Percentiles rank a stretch among this genome's conserved stretches.
phyloP scores from a whole-genome alignment of 2,329 filamentous ascomycete genomes.

The Neocucurbitaria cava region DNA sequence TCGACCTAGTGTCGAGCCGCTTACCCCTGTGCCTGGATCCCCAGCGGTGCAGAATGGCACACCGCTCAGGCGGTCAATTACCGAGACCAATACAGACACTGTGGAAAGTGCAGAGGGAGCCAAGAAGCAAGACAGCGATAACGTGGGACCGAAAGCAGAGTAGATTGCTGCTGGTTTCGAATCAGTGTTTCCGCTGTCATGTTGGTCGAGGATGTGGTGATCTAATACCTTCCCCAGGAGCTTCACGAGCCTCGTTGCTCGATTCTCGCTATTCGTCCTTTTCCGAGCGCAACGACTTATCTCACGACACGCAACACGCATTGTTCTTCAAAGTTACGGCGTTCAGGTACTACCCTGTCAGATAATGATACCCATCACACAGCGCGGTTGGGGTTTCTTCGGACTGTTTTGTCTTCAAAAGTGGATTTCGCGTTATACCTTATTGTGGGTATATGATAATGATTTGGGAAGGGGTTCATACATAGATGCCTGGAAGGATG shows the following conservation, averaged over 20 bases:
- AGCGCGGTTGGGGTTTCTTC: constrained; percentile 15
- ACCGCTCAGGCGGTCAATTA: constrained; percentile 23
- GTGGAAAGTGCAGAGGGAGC: constrained; percentile 13
- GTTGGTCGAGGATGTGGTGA: neutral
- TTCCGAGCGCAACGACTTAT: neutral
- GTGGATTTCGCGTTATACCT: constrained; percentile 3
- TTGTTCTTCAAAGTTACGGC: neutral
- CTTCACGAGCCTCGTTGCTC: too few species aligned
- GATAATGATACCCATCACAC: constrained; percentile 12
- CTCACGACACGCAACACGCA: neutral
- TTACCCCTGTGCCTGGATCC: constrained; percentile 45
- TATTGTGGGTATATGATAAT: neutral
- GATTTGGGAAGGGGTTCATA: neutral
- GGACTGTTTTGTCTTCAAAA: constrained; percentile 5
- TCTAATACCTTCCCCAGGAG: neutral
- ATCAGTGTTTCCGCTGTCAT: neutral
- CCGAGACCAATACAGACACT: constrained; percentile 22
- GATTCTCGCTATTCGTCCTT: neutral
- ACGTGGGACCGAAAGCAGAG: constrained; percentile 5
- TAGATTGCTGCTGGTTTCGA: constrained; percentile 2
- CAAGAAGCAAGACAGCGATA: constrained; percentile 7
- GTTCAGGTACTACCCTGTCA: neutral
- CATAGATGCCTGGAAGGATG: neutral
- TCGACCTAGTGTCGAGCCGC: constrained; percentile 45
- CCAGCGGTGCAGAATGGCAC: constrained; percentile 39